These are phyloP conservation scores for Sclerotinia minor DNA, from an alignment of 2,329 filamentous ascomycete genomes.

Conservation along the genomic window DNA sequence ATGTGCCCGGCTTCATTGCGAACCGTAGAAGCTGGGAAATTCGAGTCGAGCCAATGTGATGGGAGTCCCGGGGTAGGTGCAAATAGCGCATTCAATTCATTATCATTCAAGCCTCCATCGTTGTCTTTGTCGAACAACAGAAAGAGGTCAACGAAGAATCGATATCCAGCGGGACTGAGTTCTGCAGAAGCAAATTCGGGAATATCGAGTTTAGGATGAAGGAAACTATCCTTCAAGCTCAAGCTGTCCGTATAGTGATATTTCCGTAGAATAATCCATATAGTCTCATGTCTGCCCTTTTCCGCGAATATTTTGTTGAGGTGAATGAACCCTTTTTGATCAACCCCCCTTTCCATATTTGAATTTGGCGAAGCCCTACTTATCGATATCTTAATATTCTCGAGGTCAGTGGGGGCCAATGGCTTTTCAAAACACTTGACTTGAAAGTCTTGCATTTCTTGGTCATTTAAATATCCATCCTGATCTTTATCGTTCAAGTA, in stretches of 20 bases:
- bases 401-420: slow-evolving; percentile 75
- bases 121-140: slow-evolving; percentile 96
- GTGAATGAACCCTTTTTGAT: slow-evolving; percentile 79
- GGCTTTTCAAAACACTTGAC: slow-evolving; percentile 88
- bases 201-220: slow-evolving; percentile 92
- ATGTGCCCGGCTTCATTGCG: slow-evolving; percentile 94
- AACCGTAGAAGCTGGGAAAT: slow-evolving; percentile 90
- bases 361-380: slow-evolving; percentile 65
- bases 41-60: slow-evolving; percentile 80
- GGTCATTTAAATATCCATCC: slow-evolving; percentile 86
- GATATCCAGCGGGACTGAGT: slow-evolving; percentile 88
- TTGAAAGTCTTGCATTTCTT: slow-evolving; percentile 90
- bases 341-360: slow-evolving; percentile 69
- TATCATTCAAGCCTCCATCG: slow-evolving; percentile 86
- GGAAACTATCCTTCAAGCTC: slow-evolving; percentile 84
- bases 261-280: slow-evolving; percentile 94
- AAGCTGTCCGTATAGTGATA: slow-evolving; percentile 97
- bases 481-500: slow-evolving; percentile 96
- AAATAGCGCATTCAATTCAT: slow-evolving; percentile 83
- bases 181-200: slow-evolving; percentile 90
- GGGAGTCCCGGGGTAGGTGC: slow-evolving; percentile 90
- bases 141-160: slow-evolving; percentile 97
- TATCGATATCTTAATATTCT: slow-evolving; percentile 89
- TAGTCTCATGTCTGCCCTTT: slow-evolving; percentile 95
- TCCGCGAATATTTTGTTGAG: slow-evolving; percentile 96